Evolutionary conservation across 805 yeast genomes (phyloP).

Genomic region (Pichia heedii): DNA sequence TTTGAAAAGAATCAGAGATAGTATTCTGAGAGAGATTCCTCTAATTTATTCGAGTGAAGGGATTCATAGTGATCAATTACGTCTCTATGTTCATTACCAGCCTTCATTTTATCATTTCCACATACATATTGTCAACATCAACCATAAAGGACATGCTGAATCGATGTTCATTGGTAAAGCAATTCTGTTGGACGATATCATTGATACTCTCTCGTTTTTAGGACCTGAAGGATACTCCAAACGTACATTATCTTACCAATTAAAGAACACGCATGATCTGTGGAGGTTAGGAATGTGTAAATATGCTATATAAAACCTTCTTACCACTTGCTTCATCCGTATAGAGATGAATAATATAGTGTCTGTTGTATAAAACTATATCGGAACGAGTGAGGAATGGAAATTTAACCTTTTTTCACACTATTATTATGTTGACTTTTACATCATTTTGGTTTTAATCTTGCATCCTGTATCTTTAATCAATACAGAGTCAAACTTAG

Average conservation of each 20-base stretch:
- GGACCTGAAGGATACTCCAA: conserved; percentile 49
- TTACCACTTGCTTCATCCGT: no score
- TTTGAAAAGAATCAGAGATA: conserved; percentile 38
- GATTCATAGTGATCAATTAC: conserved; percentile 46
- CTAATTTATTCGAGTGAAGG: conserved; percentile 30
- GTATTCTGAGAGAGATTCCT: conserved; percentile 41
- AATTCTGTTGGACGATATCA: conserved; percentile 67
- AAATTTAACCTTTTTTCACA: no score
- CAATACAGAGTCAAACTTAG: no score
- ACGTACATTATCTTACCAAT: conserved; percentile 51
- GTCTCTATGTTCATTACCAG: conserved; percentile 84
- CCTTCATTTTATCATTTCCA: conserved; percentile 97
- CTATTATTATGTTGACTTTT: no score
- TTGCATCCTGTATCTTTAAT: no score
- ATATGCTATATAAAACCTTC: neutral
- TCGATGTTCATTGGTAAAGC: conserved; percentile 76
- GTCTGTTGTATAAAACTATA: no score
- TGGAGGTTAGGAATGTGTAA: conserved; percentile 38
- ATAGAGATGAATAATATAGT: no score
- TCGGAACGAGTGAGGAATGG: no score
- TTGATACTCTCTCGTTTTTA: conserved; percentile 53
- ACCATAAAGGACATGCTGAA: conserved; percentile 57
- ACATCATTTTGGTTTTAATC: no score
- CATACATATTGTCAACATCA: conserved; percentile 74
- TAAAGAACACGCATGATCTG: conserved; percentile 73